Conservation (phyloP, 495 filamentous ascomycete genomes). For the Xylaria curta region DNA sequence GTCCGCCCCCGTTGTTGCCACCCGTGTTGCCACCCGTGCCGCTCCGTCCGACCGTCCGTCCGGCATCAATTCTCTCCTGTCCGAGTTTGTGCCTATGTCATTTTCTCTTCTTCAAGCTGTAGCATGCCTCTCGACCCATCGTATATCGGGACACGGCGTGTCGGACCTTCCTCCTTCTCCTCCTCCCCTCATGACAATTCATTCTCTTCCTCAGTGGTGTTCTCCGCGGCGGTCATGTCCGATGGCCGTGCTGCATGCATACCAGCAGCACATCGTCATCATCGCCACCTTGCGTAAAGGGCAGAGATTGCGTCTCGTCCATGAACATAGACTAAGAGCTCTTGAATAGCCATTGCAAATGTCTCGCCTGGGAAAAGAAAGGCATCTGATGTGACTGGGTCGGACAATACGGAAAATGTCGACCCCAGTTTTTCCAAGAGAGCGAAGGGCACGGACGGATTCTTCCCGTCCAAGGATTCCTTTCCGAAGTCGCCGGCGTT, state of each 20-base stretch:
- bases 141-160: too few relatives aligned
- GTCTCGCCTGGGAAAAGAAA: conserved; percentile 52
- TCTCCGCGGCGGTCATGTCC: background rate
- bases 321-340: conserved; percentile 31
- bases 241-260: background rate
- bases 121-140: too few relatives aligned
- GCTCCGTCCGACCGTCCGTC: background rate
- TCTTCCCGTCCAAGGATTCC: conserved; percentile 52
- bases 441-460: conserved; percentile 65
- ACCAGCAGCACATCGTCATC: background rate
- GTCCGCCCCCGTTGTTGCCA: background rate
- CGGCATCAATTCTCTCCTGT: background rate
- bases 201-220: background rate
- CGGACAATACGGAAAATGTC: conserved; percentile 78
- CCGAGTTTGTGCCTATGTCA: background rate
- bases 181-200: background rate
- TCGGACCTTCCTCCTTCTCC: too few relatives aligned
- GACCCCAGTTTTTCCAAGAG: conserved; percentile 77
- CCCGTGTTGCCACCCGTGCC: background rate
- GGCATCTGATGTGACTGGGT: conserved; percentile 51
- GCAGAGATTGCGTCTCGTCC: conserved; percentile 1
- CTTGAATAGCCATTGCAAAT: conserved; percentile 43
- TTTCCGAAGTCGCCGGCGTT: conserved; percentile 55
- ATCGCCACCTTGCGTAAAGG: too few relatives aligned
- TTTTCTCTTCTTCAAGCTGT: background rate